These are phyloP conservation scores for Podospora fimiseda DNA, from an alignment of 495 filamentous ascomycete genomes.

Conservation along the genomic window DNA sequence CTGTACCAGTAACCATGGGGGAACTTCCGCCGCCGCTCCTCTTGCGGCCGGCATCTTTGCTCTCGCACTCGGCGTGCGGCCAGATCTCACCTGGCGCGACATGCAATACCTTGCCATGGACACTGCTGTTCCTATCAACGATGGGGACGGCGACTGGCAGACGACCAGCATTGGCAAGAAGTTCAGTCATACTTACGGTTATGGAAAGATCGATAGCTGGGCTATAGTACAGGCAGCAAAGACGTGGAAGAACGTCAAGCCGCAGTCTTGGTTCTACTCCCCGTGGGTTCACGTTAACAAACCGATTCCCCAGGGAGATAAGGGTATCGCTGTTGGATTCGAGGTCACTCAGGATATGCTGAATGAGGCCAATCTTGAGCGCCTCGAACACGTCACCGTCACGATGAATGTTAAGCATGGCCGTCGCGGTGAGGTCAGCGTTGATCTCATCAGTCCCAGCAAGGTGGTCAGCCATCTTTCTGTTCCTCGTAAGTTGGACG, in stretches of 20 bases:
- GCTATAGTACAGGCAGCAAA: slow-evolving; percentile 81
- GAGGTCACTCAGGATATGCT: slow-evolving; percentile 71
- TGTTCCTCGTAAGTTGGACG: slow-evolving; percentile 60
- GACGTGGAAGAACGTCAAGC: slow-evolving; percentile 81
- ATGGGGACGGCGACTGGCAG: slow-evolving; percentile 71
- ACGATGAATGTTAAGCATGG: slow-evolving; percentile 93
- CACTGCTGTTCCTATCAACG: slow-evolving; percentile 74
- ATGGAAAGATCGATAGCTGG: slow-evolving; percentile 87
- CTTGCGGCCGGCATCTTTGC: slow-evolving; percentile 87
- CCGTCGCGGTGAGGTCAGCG: slow-evolving; percentile 82
- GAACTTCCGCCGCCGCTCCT: slow-evolving; percentile 94
- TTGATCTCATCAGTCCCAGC: slow-evolving; percentile 80
- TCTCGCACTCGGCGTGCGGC: slow-evolving; percentile 80
- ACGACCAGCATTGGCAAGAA: slow-evolving; percentile 69
- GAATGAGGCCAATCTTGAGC: slow-evolving; percentile 71
- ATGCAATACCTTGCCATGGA: slow-evolving; percentile 85
- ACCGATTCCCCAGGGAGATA: slow-evolving; percentile 75
- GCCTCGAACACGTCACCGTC: slow-evolving; percentile 88
- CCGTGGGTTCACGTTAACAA: slow-evolving; percentile 89
- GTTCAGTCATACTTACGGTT: slow-evolving; percentile 91
- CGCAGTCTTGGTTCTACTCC: slow-evolving; percentile 91
- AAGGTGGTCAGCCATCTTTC: slow-evolving; percentile 81
- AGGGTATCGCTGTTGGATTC: slow-evolving; percentile 71
- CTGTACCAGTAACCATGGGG: slow-evolving; percentile 75
- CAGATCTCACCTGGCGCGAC: slow-evolving; percentile 88